Evolutionary conservation across 768 basidiomycete genomes (phyloP), one percentile per base, ranked within the genome.

Genomic region (Tulasnella sp.): DNA sequence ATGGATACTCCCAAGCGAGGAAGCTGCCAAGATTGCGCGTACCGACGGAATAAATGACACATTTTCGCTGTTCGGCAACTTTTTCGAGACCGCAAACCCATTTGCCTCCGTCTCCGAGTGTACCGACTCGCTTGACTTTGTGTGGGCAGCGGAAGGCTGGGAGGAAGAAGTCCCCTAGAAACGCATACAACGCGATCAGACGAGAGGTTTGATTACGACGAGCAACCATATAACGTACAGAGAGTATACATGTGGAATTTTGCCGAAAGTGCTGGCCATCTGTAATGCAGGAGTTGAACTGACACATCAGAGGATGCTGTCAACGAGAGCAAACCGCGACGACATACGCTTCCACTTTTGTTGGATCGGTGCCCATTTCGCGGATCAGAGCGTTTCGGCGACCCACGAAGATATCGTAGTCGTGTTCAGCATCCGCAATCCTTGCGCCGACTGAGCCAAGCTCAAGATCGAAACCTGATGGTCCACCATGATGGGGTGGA

Each of bases 21-120:
- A 36, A 34, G 26, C 35, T 7, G 39, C 63, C 34, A 65, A 35
- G 63, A 36, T 7, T 37, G 44, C 39, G 29, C 74, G 65, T 39
- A 74, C 74, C 72, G 29, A 75, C 52, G 69, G 59, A 64, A 40
- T 74, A 75, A 47, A 75, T 65, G 47, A 75, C 71, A 29, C 72
- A 72, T n/a, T 68, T 52, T 37, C 29, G 71, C 67, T 75, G 71
- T 39, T 64, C 62, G 5, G 71, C 59, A 22, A 74, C 65, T 35
- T 44, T 68, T 22, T 67, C 52, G 42, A 75, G 32, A 52, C 74
- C 74, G 63, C 74, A 75, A 5, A 72, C 67, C 35, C 62, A 75
- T 36, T 75, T 75, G 42, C 74, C 74, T 2, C 74, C 74, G 39
- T 75, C 74, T 5, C 72, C 71, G 35, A 75, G 62, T 17, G 71